Percentiles rank a stretch among this genome's conserved stretches.
Evolutionary conservation across 1,284 basidiomycete species (phyloP).

Genomic region (Earliella scabrosa): DNA sequence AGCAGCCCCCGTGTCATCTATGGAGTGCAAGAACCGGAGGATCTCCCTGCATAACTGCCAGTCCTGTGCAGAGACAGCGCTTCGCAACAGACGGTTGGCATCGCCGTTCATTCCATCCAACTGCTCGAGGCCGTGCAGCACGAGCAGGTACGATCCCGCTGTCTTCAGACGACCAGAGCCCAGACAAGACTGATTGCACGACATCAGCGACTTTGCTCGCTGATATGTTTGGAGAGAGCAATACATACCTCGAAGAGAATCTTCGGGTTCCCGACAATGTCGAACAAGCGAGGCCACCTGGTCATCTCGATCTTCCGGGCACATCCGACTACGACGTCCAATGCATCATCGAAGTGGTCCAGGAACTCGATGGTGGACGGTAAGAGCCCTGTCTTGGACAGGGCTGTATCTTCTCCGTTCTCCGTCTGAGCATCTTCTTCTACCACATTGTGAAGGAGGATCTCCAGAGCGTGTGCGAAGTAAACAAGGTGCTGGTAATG

Average conservation of each 20-base stretch:
- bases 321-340: constrained; percentile 95
- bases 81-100: constrained; percentile 76
- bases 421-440: constrained; percentile 76
- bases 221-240: too few species aligned
- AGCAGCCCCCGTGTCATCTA: constrained; percentile 83
- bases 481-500: constrained; percentile 91
- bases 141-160: constrained; percentile 91
- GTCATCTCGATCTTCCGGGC: constrained; percentile 97
- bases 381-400: constrained; percentile 50
- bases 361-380: constrained; percentile 86
- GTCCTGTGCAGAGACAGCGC: constrained; percentile 75
- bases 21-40: constrained; percentile 88
- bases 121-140: constrained; percentile 92
- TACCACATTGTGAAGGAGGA: constrained; percentile 91
- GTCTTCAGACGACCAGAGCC: constrained; percentile 79
- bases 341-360: constrained; percentile 89
- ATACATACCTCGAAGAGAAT: constrained; percentile 82
- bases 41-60: constrained; percentile 88
- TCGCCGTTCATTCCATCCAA: constrained; percentile 77
- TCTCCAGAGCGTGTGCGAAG: constrained; percentile 94
- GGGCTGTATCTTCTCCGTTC: constrained; percentile 15
- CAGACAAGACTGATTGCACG: constrained; percentile 69
- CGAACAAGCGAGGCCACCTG: constrained; percentile 89
- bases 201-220: background rate
- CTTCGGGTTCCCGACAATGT: constrained; percentile 89